Evolutionary conservation across 2,329 filamentous ascomycete species (phyloP).

Genomic region (Daldinia eschscholtzii): DNA sequence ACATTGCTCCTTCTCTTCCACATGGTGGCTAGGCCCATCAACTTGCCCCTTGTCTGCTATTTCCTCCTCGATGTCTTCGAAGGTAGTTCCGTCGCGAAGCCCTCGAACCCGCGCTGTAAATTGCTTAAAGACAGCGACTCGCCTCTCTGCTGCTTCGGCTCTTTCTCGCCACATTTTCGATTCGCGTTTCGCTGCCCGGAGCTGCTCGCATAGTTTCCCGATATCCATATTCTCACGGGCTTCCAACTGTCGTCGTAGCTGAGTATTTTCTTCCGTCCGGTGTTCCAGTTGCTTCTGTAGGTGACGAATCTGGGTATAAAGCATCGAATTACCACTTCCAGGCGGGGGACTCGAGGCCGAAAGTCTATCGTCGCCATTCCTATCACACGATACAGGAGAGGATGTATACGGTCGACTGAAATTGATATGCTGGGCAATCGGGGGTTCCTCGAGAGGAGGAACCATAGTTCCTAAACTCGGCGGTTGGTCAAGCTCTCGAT

Average conservation of each 20-base stretch:
- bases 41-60: conserved; percentile 15
- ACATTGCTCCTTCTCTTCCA: not conserved
- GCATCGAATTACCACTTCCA: conserved; percentile 52
- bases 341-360: conserved; percentile 19
- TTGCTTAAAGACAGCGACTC: conserved; percentile 62
- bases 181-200: conserved; percentile 60
- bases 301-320: conserved; percentile 63
- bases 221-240: conserved; percentile 59
- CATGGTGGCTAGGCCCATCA: conserved; percentile 14
- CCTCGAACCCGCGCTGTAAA: conserved; percentile 52
- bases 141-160: conserved; percentile 68
- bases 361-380: conserved; percentile 8
- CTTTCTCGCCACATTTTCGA: conserved; percentile 65
- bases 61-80: conserved; percentile 1
- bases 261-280: conserved; percentile 61
- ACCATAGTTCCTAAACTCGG: conserved; percentile 57
- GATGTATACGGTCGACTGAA: conserved; percentile 53
- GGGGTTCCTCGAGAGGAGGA: conserved; percentile 54
- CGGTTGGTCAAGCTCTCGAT: conserved; percentile 42
- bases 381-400: conserved; percentile 21
- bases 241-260: conserved; percentile 62
- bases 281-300: conserved; percentile 62
- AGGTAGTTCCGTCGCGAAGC: conserved; percentile 20
- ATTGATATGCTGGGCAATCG: conserved; percentile 56
- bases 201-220: conserved; percentile 62